A percentile compares a stretch with the other conserved stretches of the same genome.
phyloP scores from a whole-genome alignment of 2,329 filamentous ascomycete genomes.

The Tricladium varicosporioides region DNA sequence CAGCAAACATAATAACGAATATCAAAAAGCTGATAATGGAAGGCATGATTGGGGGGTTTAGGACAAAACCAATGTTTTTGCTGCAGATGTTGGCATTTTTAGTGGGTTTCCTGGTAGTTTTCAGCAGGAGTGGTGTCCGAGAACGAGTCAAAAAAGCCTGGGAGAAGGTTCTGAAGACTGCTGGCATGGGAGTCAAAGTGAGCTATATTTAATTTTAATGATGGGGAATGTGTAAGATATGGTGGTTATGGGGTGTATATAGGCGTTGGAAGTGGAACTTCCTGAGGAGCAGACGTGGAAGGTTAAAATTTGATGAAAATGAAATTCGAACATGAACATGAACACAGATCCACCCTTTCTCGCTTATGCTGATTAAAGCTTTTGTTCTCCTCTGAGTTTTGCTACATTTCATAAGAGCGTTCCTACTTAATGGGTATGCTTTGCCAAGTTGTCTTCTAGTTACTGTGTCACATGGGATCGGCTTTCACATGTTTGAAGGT shows the following conservation, averaged over 20 bases:
- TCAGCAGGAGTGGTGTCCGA: constrained; percentile 72
- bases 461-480: no score
- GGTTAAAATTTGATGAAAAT: background rate
- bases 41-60: constrained; percentile 48
- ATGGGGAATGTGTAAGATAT: background rate
- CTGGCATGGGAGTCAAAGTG: constrained; percentile 96
- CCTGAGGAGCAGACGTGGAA: background rate
- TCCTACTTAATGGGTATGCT: no score
- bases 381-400: no score
- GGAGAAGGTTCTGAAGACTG: constrained; percentile 49
- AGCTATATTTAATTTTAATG: constrained; percentile 73
- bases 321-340: no score
- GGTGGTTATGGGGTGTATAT: background rate
- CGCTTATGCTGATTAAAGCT: no score
- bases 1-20: constrained; percentile 52
- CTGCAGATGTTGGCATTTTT: constrained; percentile 73
- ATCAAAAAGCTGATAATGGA: constrained; percentile 48
- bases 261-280: background rate
- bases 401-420: no score
- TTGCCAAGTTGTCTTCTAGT: no score
- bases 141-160: constrained; percentile 73
- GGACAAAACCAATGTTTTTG: constrained; percentile 55
- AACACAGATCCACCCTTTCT: no score
- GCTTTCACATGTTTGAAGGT: no score
- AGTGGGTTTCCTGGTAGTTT: constrained; percentile 71